Percentiles rank a stretch among this genome's conserved stretches.
Conservation (phyloP, 306 rosid species). For the Casuarina cunninghamiana region DNA sequence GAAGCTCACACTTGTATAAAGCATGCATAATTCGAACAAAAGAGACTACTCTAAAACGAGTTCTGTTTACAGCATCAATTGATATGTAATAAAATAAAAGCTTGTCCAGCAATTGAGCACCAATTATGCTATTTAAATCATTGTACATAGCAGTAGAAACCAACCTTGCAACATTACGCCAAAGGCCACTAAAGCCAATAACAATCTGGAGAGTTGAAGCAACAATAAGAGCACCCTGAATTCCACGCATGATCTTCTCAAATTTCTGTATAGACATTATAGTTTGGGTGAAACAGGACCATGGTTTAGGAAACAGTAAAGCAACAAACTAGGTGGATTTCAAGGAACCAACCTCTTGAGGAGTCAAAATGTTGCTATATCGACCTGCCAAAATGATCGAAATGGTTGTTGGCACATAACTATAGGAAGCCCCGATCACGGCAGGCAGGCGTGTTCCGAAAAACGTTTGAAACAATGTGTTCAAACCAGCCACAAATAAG, state of each 20-base stretch:
- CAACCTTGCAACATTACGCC: conserved; percentile 96
- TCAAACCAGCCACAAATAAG: conserved; percentile 83
- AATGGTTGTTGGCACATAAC: conserved; percentile 90
- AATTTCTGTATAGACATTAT: conserved; percentile 62
- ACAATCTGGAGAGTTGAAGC: conserved; percentile 97
- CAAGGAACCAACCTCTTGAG: conserved; percentile 65
- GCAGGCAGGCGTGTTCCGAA: conserved; percentile 97
- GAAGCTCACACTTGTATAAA: not conserved
- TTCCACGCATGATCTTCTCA: conserved; percentile 90
- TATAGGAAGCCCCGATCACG: conserved; percentile 84
- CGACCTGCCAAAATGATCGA: conserved; percentile 91
- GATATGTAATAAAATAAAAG: not conserved
- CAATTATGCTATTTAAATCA: not conserved
- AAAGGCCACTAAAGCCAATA: conserved; percentile 97
- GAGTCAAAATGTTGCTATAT: conserved; percentile 73
- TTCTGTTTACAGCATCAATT: not conserved
- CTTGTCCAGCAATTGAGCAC: not conserved
- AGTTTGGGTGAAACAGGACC: conserved; percentile 17
- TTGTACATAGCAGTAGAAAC: conserved; percentile 9
- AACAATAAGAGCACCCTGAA: conserved; percentile 94
- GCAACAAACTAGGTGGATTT: conserved; percentile 16
- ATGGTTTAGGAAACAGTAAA: not conserved
- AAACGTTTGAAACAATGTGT: conserved; percentile 71
- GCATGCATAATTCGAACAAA: not conserved
- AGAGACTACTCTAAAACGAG: not conserved